Evolutionary conservation across 1,284 basidiomycete genomes (phyloP).

Genomic region (Papiliotrema laurentii): DNA sequence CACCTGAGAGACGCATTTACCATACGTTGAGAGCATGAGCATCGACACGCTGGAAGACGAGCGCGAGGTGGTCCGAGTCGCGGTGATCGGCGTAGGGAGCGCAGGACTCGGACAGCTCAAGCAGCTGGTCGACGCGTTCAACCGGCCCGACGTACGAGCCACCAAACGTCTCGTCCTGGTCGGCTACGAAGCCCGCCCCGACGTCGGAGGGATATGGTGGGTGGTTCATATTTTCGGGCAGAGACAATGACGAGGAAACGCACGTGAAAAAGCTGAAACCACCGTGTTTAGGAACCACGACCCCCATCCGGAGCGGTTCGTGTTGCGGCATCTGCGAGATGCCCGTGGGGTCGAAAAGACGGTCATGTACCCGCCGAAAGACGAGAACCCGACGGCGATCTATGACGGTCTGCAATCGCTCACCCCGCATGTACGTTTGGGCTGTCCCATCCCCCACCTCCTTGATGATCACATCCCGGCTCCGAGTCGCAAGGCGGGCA

Average conservation of each 20-base stretch:
- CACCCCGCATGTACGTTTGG: constrained; percentile 35
- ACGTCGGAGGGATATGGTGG: constrained; percentile 45
- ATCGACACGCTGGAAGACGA: not conserved
- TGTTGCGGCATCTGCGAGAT: not conserved
- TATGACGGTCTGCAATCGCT: constrained; percentile 45
- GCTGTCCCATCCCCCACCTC: not conserved
- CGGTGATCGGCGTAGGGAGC: constrained; percentile 49
- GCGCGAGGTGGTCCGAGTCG: constrained; percentile 23
- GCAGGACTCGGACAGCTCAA: constrained; percentile 47
- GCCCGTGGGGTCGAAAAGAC: not conserved
- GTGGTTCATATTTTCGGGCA: constrained; percentile 8
- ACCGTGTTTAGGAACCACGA: not conserved
- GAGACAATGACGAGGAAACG: not conserved
- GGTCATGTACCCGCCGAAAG: not conserved
- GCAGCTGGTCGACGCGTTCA: constrained; percentile 42
- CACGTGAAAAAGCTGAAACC: not conserved
- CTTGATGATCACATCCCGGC: no score
- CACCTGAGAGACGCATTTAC: not conserved
- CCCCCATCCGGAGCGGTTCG: constrained; percentile 1
- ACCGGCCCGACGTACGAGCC: constrained; percentile 3
- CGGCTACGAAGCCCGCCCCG: constrained; percentile 22
- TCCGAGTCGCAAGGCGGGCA: no score
- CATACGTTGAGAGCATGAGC: not conserved
- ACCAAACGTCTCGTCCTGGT: constrained; percentile 19
- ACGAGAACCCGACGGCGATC: constrained; percentile 35